phyloP scores from a whole-genome alignment of 495 filamentous ascomycete genomes.

The Paragyromitra xinjiangensis region DNA sequence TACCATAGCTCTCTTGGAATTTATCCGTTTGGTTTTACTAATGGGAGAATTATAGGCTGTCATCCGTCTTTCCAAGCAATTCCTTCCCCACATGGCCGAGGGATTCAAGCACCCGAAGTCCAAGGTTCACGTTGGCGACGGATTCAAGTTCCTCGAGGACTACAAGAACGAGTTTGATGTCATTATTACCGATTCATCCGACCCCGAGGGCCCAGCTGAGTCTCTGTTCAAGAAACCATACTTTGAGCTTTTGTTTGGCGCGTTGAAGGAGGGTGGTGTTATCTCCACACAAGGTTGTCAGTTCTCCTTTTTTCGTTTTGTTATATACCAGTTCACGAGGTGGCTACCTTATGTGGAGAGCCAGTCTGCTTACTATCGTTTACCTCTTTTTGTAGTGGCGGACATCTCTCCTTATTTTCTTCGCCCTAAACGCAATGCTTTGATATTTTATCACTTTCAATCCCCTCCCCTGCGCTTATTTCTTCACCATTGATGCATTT shows the following conservation, averaged over 20 bases:
- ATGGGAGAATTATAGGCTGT: slow-evolving; percentile 71
- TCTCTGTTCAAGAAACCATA: slow-evolving; percentile 97
- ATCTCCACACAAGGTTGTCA: slow-evolving; percentile 99
- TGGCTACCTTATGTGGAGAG: slow-evolving; percentile 56
- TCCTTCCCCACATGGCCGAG: slow-evolving; percentile 91
- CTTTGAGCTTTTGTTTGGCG: slow-evolving; percentile 88
- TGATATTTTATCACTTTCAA: slow-evolving; percentile 38
- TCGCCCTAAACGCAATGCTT: slow-evolving; percentile 45
- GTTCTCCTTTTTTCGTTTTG: slow-evolving; percentile 71
- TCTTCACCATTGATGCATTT: slow-evolving; percentile 20
- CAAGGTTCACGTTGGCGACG: slow-evolving; percentile 90
- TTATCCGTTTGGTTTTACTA: not conserved
- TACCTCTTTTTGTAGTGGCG: slow-evolving; percentile 44
- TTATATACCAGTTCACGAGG: slow-evolving; percentile 47
- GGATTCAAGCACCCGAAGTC: slow-evolving; percentile 93
- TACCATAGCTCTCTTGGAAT: not conserved
- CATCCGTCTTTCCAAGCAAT: slow-evolving; percentile 97
- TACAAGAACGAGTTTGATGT: slow-evolving; percentile 97
- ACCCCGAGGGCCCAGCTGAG: slow-evolving; percentile 97
- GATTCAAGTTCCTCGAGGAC: slow-evolving; percentile 95
- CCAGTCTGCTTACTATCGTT: slow-evolving; percentile 53
- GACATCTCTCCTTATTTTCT: slow-evolving; percentile 44
- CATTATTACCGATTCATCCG: slow-evolving; percentile 98
- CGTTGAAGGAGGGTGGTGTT: slow-evolving; percentile 92
- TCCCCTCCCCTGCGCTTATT: slow-evolving; percentile 20